Base-by-base conservation (phyloP, 2,329 filamentous ascomycete species). In the Alternaria sp. region DNA sequence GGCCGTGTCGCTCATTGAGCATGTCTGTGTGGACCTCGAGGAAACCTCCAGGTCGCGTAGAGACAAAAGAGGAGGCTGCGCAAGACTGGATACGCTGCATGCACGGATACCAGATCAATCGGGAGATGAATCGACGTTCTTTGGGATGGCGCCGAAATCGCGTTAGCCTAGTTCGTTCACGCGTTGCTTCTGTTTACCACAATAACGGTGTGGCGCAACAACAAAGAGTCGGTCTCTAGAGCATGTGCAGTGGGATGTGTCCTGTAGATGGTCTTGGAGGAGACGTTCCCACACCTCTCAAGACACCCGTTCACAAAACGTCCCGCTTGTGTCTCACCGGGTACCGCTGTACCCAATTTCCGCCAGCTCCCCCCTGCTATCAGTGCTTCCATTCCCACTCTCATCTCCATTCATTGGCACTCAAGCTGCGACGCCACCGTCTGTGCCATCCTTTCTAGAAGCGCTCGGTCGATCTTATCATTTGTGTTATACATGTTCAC, bases 1-100 rank as follows among this genome's bases (percentile, higher is more conserved):
- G 54, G 55, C 63, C 64, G 65, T 58, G 58, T 57, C 55, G 70
- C 60, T 71, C 70, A 72, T 72, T 64, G 69, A 64, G 66, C 70
- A 72, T 72, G 54, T 65, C 59, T 68, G 55, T 56, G 46, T 61
- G 58, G 40, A 59, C 65, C 64, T 61, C 52, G 62, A 54, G 60
- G 59, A 54, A 52, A 56, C 57, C 60, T 64, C 57, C 65, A 65
- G 67, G 67, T 68, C 67, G 64, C 54, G 53, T 57, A 51, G 54
- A 59, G 58, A 25, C 60, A 60, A 52, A 51, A 57, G 50, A 59
- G 46, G 44, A 64, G 54, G 64, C 65, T 60, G 56, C 62, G 63
- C 65, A 64, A 53, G 62, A 56, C 48, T 44, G 62, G 54, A 49
- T 44, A 53, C 56, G 60, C 60, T 63, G 62, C 20, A 65, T 63